phyloP scores from a whole-genome alignment of 2,329 filamentous ascomycete genomes.

The Didymellaceae sp. region DNA sequence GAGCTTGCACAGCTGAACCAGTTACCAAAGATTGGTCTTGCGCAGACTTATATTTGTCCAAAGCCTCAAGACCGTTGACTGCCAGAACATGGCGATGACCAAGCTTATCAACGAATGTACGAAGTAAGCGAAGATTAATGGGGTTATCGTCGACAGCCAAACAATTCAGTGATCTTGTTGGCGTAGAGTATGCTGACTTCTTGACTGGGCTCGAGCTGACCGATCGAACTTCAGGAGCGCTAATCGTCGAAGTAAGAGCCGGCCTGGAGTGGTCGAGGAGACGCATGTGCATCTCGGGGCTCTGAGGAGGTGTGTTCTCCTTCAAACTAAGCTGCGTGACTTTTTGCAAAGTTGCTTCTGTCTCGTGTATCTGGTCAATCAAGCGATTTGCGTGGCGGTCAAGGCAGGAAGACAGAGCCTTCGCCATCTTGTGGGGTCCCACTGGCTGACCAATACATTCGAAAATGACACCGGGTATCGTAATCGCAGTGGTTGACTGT shows the following conservation, averaged over 20 bases:
- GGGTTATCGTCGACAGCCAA: constrained; percentile 51
- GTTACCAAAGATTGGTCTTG: constrained; percentile 8
- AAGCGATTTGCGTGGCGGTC: constrained; percentile 37
- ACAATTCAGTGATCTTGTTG: constrained; percentile 35
- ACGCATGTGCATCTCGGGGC: constrained; percentile 9
- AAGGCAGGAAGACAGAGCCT: constrained; percentile 43
- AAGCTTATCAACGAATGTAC: constrained; percentile 46
- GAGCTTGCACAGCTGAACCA: constrained; percentile 5
- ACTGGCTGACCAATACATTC: constrained; percentile 47
- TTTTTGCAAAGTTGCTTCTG: constrained; percentile 21
- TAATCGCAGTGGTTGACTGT: constrained; percentile 45
- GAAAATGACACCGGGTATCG: constrained; percentile 42
- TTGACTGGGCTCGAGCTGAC: constrained; percentile 23
- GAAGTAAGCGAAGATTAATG: constrained; percentile 48
- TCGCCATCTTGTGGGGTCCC: constrained; percentile 49
- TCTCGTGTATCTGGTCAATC: constrained; percentile 17
- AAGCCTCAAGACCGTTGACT: constrained; percentile 46
- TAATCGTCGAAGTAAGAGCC: constrained; percentile 34
- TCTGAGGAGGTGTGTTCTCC: constrained; percentile 32
- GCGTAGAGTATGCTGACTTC: constrained; percentile 24
- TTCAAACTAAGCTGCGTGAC: constrained; percentile 35
- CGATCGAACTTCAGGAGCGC: constrained; percentile 42
- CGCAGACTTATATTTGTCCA: constrained; percentile 38
- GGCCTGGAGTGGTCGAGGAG: constrained; percentile 31
- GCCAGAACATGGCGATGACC: constrained; percentile 43